phyloP scores from a whole-genome alignment of 2,329 filamentous ascomycete genomes.

The Fusarium ambrosium region DNA sequence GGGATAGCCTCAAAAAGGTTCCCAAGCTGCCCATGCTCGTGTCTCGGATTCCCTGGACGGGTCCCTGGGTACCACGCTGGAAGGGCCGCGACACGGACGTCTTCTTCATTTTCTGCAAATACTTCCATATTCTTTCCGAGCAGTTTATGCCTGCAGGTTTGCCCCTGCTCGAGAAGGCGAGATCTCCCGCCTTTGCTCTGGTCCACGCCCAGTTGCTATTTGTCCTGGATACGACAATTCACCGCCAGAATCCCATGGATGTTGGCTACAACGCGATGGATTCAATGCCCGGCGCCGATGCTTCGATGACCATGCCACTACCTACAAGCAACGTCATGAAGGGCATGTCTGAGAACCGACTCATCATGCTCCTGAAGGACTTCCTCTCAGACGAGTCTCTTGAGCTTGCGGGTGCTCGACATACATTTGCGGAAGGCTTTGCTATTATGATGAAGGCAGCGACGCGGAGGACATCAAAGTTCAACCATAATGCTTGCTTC shows the following conservation, averaged over 20 bases:
- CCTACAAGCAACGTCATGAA: constrained; percentile 78
- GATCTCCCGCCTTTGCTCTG: constrained; percentile 82
- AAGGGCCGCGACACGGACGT: constrained; percentile 88
- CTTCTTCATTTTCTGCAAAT: constrained; percentile 92
- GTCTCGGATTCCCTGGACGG: constrained; percentile 84
- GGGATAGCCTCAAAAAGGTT: constrained; percentile 73
- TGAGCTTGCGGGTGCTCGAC: constrained; percentile 62
- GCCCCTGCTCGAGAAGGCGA: constrained; percentile 67
- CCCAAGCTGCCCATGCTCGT: constrained; percentile 76
- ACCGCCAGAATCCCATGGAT: constrained; percentile 74
- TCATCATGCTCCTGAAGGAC: constrained; percentile 86
- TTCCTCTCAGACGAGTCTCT: constrained; percentile 70
- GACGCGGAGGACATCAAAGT: constrained; percentile 81
- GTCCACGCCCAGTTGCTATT: constrained; percentile 86
- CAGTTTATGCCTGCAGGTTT: constrained; percentile 75
- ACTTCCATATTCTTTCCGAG: constrained; percentile 83
- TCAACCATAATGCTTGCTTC: constrained; percentile 86
- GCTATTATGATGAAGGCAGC: constrained; percentile 79
- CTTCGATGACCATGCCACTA: constrained; percentile 73
- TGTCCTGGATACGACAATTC: constrained; percentile 85
- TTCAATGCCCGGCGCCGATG: constrained; percentile 69
- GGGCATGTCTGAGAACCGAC: constrained; percentile 88
- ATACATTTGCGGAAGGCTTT: constrained; percentile 83
- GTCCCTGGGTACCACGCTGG: constrained; percentile 88
- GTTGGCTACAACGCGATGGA: constrained; percentile 60